A percentile compares a stretch with the other conserved stretches of the same genome.
Evolutionary conservation across 139 green algal genomes (phyloP).

Genomic region (Spirogloea muscicola): DNA sequence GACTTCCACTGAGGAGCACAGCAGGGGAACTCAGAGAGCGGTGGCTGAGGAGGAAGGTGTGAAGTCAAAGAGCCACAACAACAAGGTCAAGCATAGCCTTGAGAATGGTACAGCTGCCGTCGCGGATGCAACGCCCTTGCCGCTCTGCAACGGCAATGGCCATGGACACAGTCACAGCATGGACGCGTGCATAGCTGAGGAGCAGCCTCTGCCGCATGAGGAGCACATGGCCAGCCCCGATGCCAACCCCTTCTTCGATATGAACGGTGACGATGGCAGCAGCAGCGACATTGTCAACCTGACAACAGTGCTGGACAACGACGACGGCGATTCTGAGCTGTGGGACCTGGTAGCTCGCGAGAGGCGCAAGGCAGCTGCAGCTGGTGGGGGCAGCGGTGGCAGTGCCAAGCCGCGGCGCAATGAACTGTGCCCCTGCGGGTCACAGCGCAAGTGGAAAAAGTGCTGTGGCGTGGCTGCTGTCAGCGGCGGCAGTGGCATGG

Average conservation of each 20-base stretch:
- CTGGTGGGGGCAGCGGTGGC: not conserved
- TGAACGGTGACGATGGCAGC: not conserved
- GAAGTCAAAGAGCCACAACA: too few relatives aligned
- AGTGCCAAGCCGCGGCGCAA: not conserved
- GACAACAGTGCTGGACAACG: not conserved
- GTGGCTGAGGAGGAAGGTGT: too few relatives aligned
- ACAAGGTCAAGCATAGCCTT: too few relatives aligned
- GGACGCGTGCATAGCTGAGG: too few relatives aligned
- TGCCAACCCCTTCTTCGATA: not conserved
- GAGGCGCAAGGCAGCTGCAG: not conserved
- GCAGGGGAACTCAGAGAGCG: too few relatives aligned
- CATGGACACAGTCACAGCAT: too few relatives aligned
- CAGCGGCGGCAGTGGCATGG: too few relatives aligned
- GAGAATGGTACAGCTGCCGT: too few relatives aligned
- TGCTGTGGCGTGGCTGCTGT: constrained; percentile 2
- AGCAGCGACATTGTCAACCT: not conserved
- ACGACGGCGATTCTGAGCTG: not conserved
- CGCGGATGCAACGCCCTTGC: too few relatives aligned
- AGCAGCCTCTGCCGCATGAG: too few relatives aligned
- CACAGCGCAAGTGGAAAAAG: constrained; percentile 7
- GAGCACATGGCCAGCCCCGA: not conserved
- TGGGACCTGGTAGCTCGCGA: not conserved
- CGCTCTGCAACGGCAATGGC: too few relatives aligned
- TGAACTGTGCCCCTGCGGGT: not conserved
- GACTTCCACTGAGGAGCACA: too few relatives aligned